These are phyloP conservation scores for Fusarium denticulatum DNA, from an alignment of 2,329 filamentous ascomycete species.

Conservation along the genomic window DNA sequence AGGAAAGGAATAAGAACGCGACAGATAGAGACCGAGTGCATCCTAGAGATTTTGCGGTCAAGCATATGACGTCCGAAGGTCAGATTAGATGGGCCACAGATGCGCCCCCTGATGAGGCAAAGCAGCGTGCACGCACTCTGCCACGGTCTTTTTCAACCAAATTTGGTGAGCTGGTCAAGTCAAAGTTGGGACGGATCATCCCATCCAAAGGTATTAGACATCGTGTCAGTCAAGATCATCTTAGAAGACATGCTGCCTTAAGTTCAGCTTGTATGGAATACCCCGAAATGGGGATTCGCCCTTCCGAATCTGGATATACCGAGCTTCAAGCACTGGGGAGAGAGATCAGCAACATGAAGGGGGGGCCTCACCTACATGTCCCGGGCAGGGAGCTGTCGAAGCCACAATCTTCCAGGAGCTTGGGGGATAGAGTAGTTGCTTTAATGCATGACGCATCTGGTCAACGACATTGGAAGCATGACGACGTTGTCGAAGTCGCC, in stretches of 20 bases:
- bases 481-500: neutral
- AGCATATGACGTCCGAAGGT: constrained; percentile 27
- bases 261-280: constrained; percentile 29
- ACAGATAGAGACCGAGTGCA: constrained; percentile 39
- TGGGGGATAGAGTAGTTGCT: constrained; percentile 33
- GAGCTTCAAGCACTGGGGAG: constrained; percentile 34
- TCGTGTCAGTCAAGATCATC: neutral
- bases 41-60: constrained; percentile 45
- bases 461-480: constrained; percentile 6
- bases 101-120: constrained; percentile 3
- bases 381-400: neutral
- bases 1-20: constrained; percentile 42
- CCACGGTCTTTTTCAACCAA: constrained; percentile 44
- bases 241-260: neutral
- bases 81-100: constrained; percentile 44
- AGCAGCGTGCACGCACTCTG: constrained; percentile 2
- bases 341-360: constrained; percentile 36
- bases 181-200: constrained; percentile 24
- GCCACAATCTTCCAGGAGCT: constrained; percentile 24
- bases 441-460: constrained; percentile 26
- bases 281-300: constrained; percentile 39
- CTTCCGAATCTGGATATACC: constrained; percentile 33
- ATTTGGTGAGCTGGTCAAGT: constrained; percentile 44
- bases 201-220: constrained; percentile 2
- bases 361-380: neutral